Conservation (phyloP, 2,329 filamentous ascomycete genomes). For the Fusarium nurragi region DNA sequence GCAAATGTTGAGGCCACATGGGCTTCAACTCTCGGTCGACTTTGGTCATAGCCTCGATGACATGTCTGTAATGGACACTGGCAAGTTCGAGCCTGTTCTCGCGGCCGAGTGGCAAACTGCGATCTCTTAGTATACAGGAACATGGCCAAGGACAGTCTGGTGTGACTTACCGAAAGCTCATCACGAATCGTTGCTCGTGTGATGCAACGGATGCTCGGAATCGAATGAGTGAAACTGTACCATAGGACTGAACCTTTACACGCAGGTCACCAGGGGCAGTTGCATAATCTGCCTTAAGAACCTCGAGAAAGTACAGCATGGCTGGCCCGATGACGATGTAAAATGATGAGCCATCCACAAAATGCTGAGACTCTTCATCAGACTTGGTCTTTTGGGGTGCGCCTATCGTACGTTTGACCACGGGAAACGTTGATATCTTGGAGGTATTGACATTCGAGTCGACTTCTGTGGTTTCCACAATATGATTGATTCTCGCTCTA, state of each 20-base stretch:
- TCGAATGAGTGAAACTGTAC: constrained; percentile 61
- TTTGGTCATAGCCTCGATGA: constrained; percentile 64
- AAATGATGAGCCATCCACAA: constrained; percentile 60
- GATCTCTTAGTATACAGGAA: constrained; percentile 15
- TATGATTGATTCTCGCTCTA: constrained; percentile 56
- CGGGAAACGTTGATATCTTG: constrained; percentile 59
- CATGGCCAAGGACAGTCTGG: background rate
- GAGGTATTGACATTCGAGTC: constrained; percentile 39
- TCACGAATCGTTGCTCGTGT: constrained; percentile 65
- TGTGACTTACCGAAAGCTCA: constrained; percentile 61
- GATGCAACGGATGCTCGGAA: constrained; percentile 61
- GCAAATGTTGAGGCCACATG: constrained; percentile 66
- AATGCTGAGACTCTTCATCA: constrained; percentile 56
- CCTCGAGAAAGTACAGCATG: constrained; percentile 62
- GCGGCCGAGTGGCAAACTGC: constrained; percentile 54
- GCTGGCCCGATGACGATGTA: constrained; percentile 65
- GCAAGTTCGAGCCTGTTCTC: constrained; percentile 61
- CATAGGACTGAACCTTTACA: constrained; percentile 60
- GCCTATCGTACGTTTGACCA: constrained; percentile 59
- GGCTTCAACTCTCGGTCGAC: constrained; percentile 66
- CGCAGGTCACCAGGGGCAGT: constrained; percentile 58
- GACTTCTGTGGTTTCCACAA: constrained; percentile 58
- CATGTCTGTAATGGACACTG: constrained; percentile 63
- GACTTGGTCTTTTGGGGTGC: constrained; percentile 53
- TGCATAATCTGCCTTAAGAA: constrained; percentile 56